Evolutionary conservation across 805 yeast genomes (phyloP).

Genomic region (Saturnispora mendoncae): DNA sequence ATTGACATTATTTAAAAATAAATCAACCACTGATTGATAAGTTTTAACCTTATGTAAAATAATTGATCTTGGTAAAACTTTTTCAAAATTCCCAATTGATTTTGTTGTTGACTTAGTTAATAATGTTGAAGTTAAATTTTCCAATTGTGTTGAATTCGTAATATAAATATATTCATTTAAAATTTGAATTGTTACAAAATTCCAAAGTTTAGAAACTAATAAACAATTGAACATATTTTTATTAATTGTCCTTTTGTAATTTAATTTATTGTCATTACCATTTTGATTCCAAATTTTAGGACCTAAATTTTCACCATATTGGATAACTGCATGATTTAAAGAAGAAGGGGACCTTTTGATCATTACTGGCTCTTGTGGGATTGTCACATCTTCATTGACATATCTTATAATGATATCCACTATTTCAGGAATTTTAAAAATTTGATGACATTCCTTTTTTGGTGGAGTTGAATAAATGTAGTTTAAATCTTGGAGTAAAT

Average conservation of each 20-base stretch:
- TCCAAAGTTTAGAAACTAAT: slow-evolving; percentile 61
- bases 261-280: slow-evolving; percentile 12
- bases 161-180: slow-evolving; percentile 51
- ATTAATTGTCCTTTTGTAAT: slow-evolving; percentile 15
- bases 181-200: slow-evolving; percentile 43
- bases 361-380: slow-evolving; percentile 58
- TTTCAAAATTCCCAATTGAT: not conserved
- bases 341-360: slow-evolving; percentile 62
- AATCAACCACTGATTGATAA: slow-evolving; percentile 43
- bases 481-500: slow-evolving; percentile 5
- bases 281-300: slow-evolving; percentile 34
- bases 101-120: not conserved
- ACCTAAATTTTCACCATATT: slow-evolving; percentile 33
- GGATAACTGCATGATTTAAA: slow-evolving; percentile 53
- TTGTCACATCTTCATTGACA: slow-evolving; percentile 43
- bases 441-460: slow-evolving; percentile 17
- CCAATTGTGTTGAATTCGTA: slow-evolving; percentile 34
- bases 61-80: slow-evolving; percentile 30
- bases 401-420: slow-evolving; percentile 48
- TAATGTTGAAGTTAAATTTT: slow-evolving; percentile 14
- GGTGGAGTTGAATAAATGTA: not conserved
- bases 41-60: slow-evolving; percentile 60
- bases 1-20: slow-evolving; percentile 32
- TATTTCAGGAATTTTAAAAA: slow-evolving; percentile 73
- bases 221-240: slow-evolving; percentile 50